A percentile compares a stretch with the other conserved stretches of the same genome.
These are phyloP conservation scores for Smallanthus sonchifolius DNA, from an alignment of 129 eudicot species.

Conservation along the genomic window DNA sequence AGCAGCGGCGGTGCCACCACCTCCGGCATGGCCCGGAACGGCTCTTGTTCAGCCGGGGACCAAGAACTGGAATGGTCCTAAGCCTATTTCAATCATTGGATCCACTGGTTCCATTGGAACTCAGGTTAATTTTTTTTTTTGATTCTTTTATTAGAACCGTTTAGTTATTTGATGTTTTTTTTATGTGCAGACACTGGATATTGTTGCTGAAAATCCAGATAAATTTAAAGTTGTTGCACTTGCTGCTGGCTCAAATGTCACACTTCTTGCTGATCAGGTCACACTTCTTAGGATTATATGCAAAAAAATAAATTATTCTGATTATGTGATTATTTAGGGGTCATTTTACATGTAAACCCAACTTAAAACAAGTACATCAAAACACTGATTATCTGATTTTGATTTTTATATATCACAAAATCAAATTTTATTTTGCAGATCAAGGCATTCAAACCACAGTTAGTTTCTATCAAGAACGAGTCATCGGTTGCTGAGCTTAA, in stretches of 20 bases:
- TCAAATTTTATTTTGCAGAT: conserved; percentile 37
- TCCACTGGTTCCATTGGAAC: conserved; percentile 99
- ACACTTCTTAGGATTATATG: too few species aligned
- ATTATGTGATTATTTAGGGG: background rate
- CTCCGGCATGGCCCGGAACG: conserved; percentile 91
- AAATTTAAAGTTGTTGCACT: conserved; percentile 93
- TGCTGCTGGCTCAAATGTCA: conserved; percentile 97
- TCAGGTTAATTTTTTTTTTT: conserved; percentile 43
- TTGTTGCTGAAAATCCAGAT: conserved; percentile 95
- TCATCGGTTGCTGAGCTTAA: conserved; percentile 66
- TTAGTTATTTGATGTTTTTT: background rate
- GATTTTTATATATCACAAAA: background rate
- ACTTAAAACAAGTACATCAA: background rate
- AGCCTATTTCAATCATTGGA: conserved; percentile 91
- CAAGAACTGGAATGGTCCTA: conserved; percentile 85
- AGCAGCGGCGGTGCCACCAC: conserved; percentile 53
- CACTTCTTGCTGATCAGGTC: conserved; percentile 99
- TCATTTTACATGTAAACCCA: background rate
- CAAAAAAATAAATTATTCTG: background rate
- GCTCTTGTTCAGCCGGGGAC: conserved; percentile 62
- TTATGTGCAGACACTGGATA: conserved; percentile 78
- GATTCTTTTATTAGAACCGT: background rate
- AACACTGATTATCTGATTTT: background rate
- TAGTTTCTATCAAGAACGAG: conserved; percentile 81
- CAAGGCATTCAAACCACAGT: conserved; percentile 74